A percentile compares a stretch with the other conserved stretches of the same genome.
Evolutionary conservation across 2,329 filamentous ascomycete genomes (phyloP).

Genomic region (Fusarium fujikuroi): DNA sequence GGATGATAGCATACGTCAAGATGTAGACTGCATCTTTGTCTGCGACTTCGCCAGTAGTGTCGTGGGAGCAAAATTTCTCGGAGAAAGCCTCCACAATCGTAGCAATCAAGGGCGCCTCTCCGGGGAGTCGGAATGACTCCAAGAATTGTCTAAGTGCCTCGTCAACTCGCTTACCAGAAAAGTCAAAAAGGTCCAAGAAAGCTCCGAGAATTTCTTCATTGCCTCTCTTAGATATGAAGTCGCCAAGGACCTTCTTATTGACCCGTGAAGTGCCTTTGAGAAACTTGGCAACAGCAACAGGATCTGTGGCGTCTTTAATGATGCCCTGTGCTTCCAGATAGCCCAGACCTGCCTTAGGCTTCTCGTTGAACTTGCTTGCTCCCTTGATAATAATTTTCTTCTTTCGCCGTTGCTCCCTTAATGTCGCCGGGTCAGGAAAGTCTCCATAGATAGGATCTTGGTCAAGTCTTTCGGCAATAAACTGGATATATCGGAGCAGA

Average conservation of each 20-base stretch:
- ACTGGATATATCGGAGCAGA: conserved; percentile 89
- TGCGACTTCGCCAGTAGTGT: conserved; percentile 77
- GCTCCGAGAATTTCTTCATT: conserved; percentile 87
- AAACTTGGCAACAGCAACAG: conserved; percentile 84
- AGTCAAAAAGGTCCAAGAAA: conserved; percentile 90
- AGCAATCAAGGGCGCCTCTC: conserved; percentile 92
- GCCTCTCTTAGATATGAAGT: conserved; percentile 90
- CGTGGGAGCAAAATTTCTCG: conserved; percentile 81
- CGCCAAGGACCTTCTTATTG: conserved; percentile 90
- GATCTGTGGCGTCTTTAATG: conserved; percentile 79
- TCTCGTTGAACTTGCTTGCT: conserved; percentile 93
- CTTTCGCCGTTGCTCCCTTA: conserved; percentile 78
- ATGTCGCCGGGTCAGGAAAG: conserved; percentile 70
- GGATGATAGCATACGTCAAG: conserved; percentile 94
- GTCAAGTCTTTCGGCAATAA: conserved; percentile 86
- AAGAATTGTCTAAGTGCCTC: conserved; percentile 89
- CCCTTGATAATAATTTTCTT: conserved; percentile 93
- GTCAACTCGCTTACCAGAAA: conserved; percentile 85
- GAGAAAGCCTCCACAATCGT: conserved; percentile 89
- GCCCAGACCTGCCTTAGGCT: conserved; percentile 86
- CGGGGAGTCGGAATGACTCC: conserved; percentile 91
- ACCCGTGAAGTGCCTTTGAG: conserved; percentile 87
- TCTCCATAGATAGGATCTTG: conserved; percentile 72
- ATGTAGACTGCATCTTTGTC: conserved; percentile 91
- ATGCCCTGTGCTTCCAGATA: conserved; percentile 88